Conservation (phyloP, 176 grass and related monocot genomes). For the Oryza glaberrima region DNA sequence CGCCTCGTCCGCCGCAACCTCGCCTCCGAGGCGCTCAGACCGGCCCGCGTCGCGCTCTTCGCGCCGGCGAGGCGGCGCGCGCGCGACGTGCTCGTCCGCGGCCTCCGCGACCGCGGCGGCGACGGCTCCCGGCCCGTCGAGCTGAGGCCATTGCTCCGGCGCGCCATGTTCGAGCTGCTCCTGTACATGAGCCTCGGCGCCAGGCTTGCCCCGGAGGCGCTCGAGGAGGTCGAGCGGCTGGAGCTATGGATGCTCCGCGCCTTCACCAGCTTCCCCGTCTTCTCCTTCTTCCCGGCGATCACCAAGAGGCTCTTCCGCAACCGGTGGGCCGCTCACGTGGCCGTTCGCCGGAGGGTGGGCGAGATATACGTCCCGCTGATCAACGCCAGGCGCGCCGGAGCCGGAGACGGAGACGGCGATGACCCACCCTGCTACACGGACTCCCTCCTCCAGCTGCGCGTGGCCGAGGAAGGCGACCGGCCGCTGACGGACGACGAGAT, state of each 20-base stretch:
- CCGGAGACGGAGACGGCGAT: neutral
- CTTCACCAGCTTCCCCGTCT: conserved; percentile 44
- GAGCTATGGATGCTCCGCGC: neutral
- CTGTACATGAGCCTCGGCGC: conserved; percentile 72
- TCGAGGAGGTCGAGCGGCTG: conserved; percentile 49
- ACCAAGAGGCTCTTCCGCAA: conserved; percentile 59
- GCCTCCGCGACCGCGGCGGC: neutral
- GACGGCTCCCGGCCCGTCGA: conserved; percentile 17
- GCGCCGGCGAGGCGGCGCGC: conserved; percentile 32
- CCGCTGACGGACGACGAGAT: conserved; percentile 43
- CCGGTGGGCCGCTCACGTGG: conserved; percentile 36
- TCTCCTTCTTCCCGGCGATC: conserved; percentile 56
- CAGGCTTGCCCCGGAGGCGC: conserved; percentile 16
- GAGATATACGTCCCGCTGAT: conserved; percentile 50
- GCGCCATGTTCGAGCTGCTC: conserved; percentile 64
- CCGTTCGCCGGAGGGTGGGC: conserved; percentile 35
- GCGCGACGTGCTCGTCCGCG: conserved; percentile 42
- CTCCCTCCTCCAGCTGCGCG: conserved; percentile 35
- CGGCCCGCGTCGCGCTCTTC: conserved; percentile 29
- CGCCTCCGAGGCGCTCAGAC: conserved; percentile 41
- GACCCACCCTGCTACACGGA: conserved; percentile 46
- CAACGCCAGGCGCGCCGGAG: neutral
- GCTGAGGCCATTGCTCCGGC: conserved; percentile 41
- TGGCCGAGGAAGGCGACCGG: conserved; percentile 44
- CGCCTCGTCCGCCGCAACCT: conserved; percentile 63